Evolutionary conservation across 1,284 basidiomycete genomes (phyloP), one percentile per base, ranked within the genome.

Genomic region (Apiotrichum veenhuisii): DNA sequence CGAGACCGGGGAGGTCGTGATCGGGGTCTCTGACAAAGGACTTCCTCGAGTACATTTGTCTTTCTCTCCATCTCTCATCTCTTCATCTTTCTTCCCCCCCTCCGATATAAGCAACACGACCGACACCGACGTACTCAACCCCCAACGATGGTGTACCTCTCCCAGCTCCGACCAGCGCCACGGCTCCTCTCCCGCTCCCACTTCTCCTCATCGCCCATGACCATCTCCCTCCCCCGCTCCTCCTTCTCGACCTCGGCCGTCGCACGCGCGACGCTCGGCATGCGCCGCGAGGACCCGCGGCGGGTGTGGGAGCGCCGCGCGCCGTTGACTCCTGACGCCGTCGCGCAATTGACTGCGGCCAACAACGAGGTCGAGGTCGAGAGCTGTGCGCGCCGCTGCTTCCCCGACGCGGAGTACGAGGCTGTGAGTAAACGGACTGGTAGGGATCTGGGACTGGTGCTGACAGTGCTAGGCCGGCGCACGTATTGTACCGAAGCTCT

Each of bases 261-360:
- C 41, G 14, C 49, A 9, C 59, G 71, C 20, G 67, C 66, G 1
- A 82, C 81, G 0, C 68, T 89, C 23, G 87, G 86, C 26, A 82
- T 89, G 47, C 81, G 87, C 23, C 84, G 87, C 43, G 91, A 95
- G 74, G 87, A 93, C 70, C 85, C 88, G 0, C 63, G 76, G 27
- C 79, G 91, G 40, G 84, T 90, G 53, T 94, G 91, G 91, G 91
- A 94, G 73, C 81, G 91, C n/a, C 82, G 91, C 14, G 84, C 83
- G 30, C 90, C 91, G 1, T 77, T 95, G 40, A 89, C 87, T 0
- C 91, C 91, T 0, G 82, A 84, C 8, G 84, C 82, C 5, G 86
- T 93, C 25, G 69, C 82, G 45, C 73, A 81, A 2, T 80, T 93
- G 11, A 18, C 45, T 61, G n/a, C 38, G 37, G 38, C 40, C 26